Evolutionary conservation across 768 basidiomycete genomes (phyloP).

Genomic region (Mycena haematopus): DNA sequence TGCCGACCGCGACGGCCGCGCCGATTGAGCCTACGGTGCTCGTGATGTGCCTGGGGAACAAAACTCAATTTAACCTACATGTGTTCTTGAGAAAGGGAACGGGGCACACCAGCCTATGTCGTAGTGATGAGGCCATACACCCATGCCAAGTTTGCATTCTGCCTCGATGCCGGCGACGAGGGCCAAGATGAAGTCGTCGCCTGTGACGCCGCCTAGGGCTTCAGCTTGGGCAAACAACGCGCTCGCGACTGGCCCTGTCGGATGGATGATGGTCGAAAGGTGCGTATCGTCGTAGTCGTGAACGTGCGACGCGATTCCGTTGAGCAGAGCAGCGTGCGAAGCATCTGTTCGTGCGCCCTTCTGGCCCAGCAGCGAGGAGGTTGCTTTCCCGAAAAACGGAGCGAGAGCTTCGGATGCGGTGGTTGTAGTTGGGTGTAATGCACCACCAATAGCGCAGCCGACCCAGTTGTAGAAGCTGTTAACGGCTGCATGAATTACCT

Average conservation of each 20-base stretch:
- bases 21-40: constrained; percentile 35
- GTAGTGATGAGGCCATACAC: constrained; percentile 34
- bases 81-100: not conserved
- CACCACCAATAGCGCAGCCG: constrained; percentile 34
- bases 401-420: constrained; percentile 27
- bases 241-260: constrained; percentile 32
- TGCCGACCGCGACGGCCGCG: constrained; percentile 34
- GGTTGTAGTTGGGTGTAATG: constrained; percentile 29
- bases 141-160: constrained; percentile 33
- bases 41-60: constrained; percentile 30
- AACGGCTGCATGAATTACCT: constrained; percentile 31
- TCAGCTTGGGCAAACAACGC: constrained; percentile 33
- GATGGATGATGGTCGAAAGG: constrained; percentile 34
- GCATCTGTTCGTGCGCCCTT: constrained; percentile 30
- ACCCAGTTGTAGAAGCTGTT: constrained; percentile 36
- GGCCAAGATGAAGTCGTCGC: constrained; percentile 30
- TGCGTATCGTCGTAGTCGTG: constrained; percentile 37
- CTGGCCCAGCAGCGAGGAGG: constrained; percentile 30
- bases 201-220: constrained; percentile 28
- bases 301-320: constrained; percentile 35
- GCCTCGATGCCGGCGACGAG: constrained; percentile 34
- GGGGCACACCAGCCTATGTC: constrained; percentile 32
- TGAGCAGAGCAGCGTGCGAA: constrained; percentile 32
- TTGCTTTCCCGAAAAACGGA: constrained; percentile 31
- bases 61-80: not conserved